Conservation (phyloP, 2,329 filamentous ascomycete genomes). For the Acephala macrosclerotiorum region DNA sequence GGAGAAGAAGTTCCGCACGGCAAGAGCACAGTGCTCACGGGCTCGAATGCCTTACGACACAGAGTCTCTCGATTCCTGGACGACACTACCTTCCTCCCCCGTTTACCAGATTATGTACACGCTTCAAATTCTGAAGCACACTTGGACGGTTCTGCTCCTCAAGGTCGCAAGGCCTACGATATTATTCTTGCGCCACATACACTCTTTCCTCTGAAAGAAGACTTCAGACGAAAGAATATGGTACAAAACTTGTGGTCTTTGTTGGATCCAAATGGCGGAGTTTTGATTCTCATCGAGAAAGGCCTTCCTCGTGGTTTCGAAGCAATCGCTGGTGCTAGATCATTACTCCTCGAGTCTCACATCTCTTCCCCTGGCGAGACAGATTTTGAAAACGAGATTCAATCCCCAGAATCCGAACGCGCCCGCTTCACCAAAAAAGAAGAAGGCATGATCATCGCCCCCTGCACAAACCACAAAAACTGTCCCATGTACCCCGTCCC, state of each 20-base stretch:
- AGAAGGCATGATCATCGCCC: conserved; percentile 70
- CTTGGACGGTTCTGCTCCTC: conserved; percentile 62
- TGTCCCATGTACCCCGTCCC: conserved; percentile 88
- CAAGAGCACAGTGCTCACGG: conserved; percentile 82
- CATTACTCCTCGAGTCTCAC: conserved; percentile 78
- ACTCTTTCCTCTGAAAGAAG: conserved; percentile 78
- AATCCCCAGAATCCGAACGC: conserved; percentile 34
- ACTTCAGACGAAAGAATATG: conserved; percentile 78
- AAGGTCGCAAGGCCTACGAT: conserved; percentile 81
- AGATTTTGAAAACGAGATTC: conserved; percentile 46
- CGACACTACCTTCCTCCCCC: conserved; percentile 90
- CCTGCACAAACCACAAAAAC: conserved; percentile 86
- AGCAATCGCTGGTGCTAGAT: conserved; percentile 83
- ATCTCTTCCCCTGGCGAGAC: conserved; percentile 68
- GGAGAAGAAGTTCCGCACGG: conserved; percentile 65
- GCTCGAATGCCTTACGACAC: conserved; percentile 75
- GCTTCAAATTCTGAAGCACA: conserved; percentile 65
- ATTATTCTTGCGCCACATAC: conserved; percentile 89
- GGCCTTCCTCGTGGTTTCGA: conserved; percentile 92
- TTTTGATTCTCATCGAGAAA: conserved; percentile 89
- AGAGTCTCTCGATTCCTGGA: conserved; percentile 80
- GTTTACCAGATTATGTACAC: conserved; percentile 86
- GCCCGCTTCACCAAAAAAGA: conserved; percentile 53
- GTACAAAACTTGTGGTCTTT: conserved; percentile 91
- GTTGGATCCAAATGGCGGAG: conserved; percentile 82